Evolutionary conservation across 192 early-diverging fungal genomes (phyloP).

Genomic region (Pilaira anomala): DNA sequence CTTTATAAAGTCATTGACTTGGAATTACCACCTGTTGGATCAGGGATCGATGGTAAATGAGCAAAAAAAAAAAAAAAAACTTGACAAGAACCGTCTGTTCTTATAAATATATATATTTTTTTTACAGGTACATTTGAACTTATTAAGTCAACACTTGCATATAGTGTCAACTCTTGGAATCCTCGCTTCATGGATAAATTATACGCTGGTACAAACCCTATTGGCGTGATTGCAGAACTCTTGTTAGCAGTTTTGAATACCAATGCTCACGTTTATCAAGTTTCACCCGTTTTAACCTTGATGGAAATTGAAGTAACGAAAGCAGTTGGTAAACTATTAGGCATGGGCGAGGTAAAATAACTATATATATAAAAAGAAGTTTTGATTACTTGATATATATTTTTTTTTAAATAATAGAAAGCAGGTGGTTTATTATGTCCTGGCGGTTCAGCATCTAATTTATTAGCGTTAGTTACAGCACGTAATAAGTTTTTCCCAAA

Average conservation of each 20-base stretch:
- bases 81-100: background rate
- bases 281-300: constrained; percentile 66
- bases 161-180: constrained; percentile 64
- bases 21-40: constrained; percentile 39
- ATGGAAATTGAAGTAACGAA: constrained; percentile 63
- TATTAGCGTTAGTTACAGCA: constrained; percentile 73
- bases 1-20: constrained; percentile 48
- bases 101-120: background rate
- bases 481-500: constrained; percentile 63
- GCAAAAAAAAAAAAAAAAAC: background rate
- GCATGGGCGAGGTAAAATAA: constrained; percentile 41
- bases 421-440: constrained; percentile 67
- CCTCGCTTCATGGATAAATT: constrained; percentile 80
- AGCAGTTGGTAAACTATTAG: constrained; percentile 42
- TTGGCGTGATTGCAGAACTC: constrained; percentile 71
- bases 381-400: background rate
- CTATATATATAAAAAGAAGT: background rate
- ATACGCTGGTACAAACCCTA: constrained; percentile 71
- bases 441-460: constrained; percentile 74
- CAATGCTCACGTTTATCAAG: constrained; percentile 76
- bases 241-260: constrained; percentile 68
- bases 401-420: constrained; percentile 31
- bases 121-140: constrained; percentile 27
- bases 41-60: constrained; percentile 43
- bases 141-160: constrained; percentile 43